A percentile compares a stretch with the other conserved stretches of the same genome.
phyloP scores from a whole-genome alignment of 805 yeast species.

The Priceomyces medius region DNA sequence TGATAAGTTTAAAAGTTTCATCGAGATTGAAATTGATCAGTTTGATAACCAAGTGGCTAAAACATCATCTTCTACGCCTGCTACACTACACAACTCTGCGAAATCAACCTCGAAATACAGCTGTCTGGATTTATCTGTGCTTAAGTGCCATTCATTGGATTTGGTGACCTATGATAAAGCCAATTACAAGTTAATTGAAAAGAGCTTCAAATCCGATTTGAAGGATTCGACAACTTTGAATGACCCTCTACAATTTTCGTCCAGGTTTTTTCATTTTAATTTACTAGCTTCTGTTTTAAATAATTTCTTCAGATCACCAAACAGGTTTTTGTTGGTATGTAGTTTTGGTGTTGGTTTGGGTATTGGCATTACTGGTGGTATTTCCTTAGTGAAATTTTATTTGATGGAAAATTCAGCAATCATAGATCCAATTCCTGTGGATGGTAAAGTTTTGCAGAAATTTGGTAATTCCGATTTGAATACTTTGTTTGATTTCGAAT shows the following conservation, averaged over 20 bases:
- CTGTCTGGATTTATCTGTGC: conserved; percentile 2
- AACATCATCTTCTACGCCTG: neutral
- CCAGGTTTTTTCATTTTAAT: conserved; percentile 21
- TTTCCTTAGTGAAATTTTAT: conserved; percentile 14
- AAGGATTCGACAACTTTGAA: conserved; percentile 20
- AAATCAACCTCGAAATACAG: conserved; percentile 2
- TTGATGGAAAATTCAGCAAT: neutral
- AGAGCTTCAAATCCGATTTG: conserved; percentile 28
- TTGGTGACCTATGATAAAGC: conserved; percentile 20
- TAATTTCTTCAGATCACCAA: conserved; percentile 10
- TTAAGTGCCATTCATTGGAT: conserved; percentile 8
- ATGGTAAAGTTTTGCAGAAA: conserved; percentile 1
- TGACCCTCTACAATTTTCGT: conserved; percentile 33
- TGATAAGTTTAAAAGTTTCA: conserved; percentile 24
- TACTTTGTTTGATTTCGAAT: conserved; percentile 2
- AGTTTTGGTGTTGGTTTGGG: conserved; percentile 39
- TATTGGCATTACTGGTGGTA: conserved; percentile 31
- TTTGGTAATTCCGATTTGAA: neutral
- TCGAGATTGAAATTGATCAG: conserved; percentile 22
- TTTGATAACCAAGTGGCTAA: conserved; percentile 1
- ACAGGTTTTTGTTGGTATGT: conserved; percentile 25
- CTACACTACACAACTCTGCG: neutral
- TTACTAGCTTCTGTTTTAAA: conserved; percentile 15
- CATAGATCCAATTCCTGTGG: conserved; percentile 1
- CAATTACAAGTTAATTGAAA: conserved; percentile 30